Percentiles rank a stretch among this genome's conserved stretches.
Conservation (phyloP, 2,329 filamentous ascomycete species). For the Emergomyces orientalis region DNA sequence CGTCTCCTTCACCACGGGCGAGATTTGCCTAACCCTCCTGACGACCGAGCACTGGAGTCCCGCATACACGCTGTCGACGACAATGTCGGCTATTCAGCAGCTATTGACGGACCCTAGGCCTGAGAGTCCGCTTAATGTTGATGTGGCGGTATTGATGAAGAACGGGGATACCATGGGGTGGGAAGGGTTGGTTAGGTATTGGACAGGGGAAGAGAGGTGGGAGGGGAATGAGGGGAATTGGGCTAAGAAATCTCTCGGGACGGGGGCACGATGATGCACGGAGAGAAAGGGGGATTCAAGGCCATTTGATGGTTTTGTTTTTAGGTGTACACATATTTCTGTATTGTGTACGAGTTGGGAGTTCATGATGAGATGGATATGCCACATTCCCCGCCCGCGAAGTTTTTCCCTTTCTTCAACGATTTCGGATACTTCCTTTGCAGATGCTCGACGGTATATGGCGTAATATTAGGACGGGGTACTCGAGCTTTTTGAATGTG, state of each 20-base stretch:
- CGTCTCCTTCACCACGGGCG: constrained; percentile 62
- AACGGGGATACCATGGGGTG: constrained; percentile 37
- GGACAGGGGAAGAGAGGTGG: constrained; percentile 40
- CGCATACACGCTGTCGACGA: constrained; percentile 61
- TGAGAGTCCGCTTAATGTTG: constrained; percentile 42
- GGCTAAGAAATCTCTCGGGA: neutral
- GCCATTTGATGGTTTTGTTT: neutral
- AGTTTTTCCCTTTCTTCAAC: neutral
- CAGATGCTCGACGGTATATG: neutral
- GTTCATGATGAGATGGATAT: neutral
- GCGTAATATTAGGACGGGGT: neutral
- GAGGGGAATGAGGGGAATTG: constrained; percentile 18
- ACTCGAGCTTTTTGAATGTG: neutral
- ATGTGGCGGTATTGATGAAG: constrained; percentile 39
- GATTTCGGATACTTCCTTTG: neutral
- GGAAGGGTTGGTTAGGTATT: constrained; percentile 41
- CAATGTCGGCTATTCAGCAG: constrained; percentile 40
- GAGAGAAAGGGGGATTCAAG: neutral
- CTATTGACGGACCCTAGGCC: constrained; percentile 38
- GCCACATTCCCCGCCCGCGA: neutral
- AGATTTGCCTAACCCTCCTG: constrained; percentile 89
- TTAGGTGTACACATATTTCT: neutral
- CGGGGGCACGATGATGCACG: neutral
- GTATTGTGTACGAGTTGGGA: neutral
- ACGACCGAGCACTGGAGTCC: constrained; percentile 67